A percentile compares a stretch with the other conserved stretches of the same genome.
Conservation (phyloP, 75 land plant species). For the Adiantum capillusveneris region DNA sequence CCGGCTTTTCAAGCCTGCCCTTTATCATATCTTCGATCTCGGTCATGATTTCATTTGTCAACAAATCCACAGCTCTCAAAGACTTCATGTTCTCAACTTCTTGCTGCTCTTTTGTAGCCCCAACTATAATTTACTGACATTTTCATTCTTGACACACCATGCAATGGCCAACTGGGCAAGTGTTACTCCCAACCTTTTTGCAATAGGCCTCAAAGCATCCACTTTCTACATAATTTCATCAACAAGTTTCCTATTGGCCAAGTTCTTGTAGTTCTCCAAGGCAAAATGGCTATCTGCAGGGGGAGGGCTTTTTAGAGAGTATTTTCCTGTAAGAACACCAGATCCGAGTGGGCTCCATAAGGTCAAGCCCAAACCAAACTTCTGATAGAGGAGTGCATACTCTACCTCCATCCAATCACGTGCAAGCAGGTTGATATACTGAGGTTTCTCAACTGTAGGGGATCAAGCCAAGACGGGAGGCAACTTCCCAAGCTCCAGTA, state of each 20-base stretch:
- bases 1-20: too few species aligned
- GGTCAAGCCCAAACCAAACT: conserved; percentile 20
- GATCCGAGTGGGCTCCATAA: conserved; percentile 25
- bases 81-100: too few species aligned
- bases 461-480: conserved; percentile 20
- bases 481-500: conserved; percentile 41
- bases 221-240: conserved; percentile 29
- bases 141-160: conserved; percentile 35
- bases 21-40: too few species aligned
- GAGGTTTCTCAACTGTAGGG: conserved; percentile 38
- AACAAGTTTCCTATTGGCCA: conserved; percentile 26
- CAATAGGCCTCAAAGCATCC: conserved; percentile 33
- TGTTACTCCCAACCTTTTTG: conserved; percentile 24
- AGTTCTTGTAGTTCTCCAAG: conserved; percentile 19
- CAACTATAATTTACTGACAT: too few species aligned
- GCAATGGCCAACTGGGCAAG: conserved; percentile 40
- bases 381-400: conserved; percentile 19
- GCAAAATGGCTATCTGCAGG: conserved; percentile 25
- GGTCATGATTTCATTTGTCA: too few species aligned
- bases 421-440: conserved; percentile 34
- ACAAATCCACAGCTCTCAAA: too few species aligned
- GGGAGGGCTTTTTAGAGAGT: conserved; percentile 16
- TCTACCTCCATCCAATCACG: conserved; percentile 30
- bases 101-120: too few species aligned
- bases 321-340: conserved; percentile 23